Conservation (phyloP, 257 asterid genomes). For the Nicotiana obtusifolia region DNA sequence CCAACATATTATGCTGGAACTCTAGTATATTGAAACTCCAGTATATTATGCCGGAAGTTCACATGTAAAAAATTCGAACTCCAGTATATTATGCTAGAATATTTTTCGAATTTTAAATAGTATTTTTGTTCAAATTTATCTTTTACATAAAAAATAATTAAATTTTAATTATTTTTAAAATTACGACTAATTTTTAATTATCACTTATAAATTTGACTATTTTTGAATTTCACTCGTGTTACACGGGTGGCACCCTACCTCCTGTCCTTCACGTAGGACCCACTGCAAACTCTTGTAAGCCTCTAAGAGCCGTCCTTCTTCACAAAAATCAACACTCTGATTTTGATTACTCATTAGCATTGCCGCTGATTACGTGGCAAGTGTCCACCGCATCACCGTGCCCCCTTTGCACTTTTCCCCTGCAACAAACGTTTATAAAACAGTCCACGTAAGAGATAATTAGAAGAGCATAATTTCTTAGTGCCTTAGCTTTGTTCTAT, state of each 20-base stretch:
- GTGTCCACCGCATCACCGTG: neutral
- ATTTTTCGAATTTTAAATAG: too few relatives aligned
- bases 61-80: too few relatives aligned
- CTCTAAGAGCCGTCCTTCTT: neutral
- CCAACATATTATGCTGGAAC: too few relatives aligned
- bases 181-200: too few relatives aligned
- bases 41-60: too few relatives aligned
- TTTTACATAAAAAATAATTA: too few relatives aligned
- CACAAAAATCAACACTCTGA: neutral
- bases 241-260: neutral
- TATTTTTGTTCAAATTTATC: too few relatives aligned
- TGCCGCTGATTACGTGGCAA: constrained; percentile 8
- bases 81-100: too few relatives aligned
- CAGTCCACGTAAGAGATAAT: neutral
- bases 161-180: too few relatives aligned
- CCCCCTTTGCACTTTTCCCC: neutral
- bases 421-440: neutral
- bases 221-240: too few relatives aligned
- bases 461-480: neutral
- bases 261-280: neutral
- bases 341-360: neutral
- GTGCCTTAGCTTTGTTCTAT: neutral
- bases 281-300: neutral
- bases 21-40: too few relatives aligned
- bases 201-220: too few relatives aligned